Evolutionary conservation across 306 rosid species (phyloP).

Genomic region (Vigna radiata): DNA sequence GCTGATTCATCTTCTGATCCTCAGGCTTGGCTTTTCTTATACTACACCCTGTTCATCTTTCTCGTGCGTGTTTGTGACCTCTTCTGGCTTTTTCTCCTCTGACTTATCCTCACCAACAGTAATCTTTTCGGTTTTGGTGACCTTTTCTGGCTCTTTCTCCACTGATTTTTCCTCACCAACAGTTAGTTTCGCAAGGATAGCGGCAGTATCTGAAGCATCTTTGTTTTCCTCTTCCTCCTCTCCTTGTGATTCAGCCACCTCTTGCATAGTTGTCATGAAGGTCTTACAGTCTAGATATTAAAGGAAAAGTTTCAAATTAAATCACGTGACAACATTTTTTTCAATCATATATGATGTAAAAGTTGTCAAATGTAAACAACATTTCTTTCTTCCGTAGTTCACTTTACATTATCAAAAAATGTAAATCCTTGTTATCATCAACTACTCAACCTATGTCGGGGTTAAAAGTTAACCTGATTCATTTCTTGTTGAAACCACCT

Average conservation of each 20-base stretch:
- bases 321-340: background rate
- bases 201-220: conserved; percentile 9
- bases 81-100: background rate
- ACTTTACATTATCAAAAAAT: background rate
- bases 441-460: background rate
- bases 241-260: conserved; percentile 18
- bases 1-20: conserved; percentile 6
- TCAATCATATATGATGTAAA: background rate
- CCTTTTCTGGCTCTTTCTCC: conserved; percentile 1
- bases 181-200: background rate
- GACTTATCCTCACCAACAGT: background rate
- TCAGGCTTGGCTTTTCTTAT: background rate
- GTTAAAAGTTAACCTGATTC: background rate
- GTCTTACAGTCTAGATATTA: background rate
- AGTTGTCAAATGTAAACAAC: background rate
- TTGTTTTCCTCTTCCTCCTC: background rate
- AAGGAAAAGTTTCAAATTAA: background rate
- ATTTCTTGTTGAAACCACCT: background rate
- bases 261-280: conserved; percentile 20
- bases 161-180: conserved; percentile 1
- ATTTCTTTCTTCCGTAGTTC: background rate
- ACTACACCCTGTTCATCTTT: background rate
- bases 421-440: background rate
- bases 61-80: background rate
- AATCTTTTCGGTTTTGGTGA: background rate